Evolutionary conservation across 805 yeast genomes (phyloP).

Genomic region (Yamadazyma paraphyllophila): DNA sequence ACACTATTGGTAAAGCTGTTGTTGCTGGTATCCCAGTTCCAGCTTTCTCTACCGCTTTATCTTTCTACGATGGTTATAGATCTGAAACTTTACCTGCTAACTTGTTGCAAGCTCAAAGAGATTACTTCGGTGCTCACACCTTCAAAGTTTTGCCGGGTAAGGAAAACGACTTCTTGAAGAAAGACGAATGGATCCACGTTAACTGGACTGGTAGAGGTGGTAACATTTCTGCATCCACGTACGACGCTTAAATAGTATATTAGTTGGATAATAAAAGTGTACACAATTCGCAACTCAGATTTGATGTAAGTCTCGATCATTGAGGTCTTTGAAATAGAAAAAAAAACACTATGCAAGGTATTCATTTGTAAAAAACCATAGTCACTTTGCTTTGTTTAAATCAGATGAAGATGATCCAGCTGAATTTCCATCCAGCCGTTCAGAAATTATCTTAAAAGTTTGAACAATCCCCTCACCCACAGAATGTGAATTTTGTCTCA

Average conservation of each 20-base stretch:
- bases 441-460: no score
- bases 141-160: conserved; percentile 89
- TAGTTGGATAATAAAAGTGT: neutral
- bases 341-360: no score
- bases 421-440: no score
- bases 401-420: no score
- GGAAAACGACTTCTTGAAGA: conserved; percentile 77
- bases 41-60: conserved; percentile 93
- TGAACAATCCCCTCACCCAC: no score
- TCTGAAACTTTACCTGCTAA: conserved; percentile 94
- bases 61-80: conserved; percentile 99
- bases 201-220: conserved; percentile 99
- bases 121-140: conserved; percentile 99
- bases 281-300: neutral
- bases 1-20: conserved; percentile 73
- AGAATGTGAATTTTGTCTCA: no score
- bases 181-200: conserved; percentile 75
- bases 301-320: no score
- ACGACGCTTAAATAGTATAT: conserved; percentile 63
- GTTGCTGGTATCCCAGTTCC: conserved; percentile 94
- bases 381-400: no score
- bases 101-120: conserved; percentile 99
- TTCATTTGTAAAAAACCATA: no score
- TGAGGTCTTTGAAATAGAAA: no score
- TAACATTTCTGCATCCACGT: conserved; percentile 91